Evolutionary conservation across 371 early-diverging fungal genomes (phyloP), one percentile per base, ranked within the genome.

Genomic region (Syncephalastrum racemosum): DNA sequence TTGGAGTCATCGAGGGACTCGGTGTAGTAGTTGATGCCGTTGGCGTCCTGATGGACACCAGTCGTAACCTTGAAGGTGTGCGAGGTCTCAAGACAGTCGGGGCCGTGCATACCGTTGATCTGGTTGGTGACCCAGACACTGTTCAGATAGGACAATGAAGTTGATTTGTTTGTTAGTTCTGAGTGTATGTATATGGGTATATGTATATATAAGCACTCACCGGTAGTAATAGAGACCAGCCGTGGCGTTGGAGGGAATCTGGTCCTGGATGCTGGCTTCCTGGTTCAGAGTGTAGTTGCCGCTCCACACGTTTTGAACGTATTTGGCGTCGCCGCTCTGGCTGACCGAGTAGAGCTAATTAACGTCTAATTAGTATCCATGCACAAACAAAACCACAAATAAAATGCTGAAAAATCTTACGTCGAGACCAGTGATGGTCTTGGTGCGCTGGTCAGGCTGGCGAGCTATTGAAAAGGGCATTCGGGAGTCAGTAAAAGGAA

Each of bases 21-120:
- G 40, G 67, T 54, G 36, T 70, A 81, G 45, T 78, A 77, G 60
- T 70, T 70, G 31, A 74, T 59, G 52, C 84, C 81, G 53, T 72
- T 72, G 39, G 80, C 75, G 62, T 85, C 82, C 45, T 64, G 59
- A 62, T 84, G 83, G 36, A 78, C 76, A 46, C 79, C 81, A n/a
- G 74, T 56, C 19, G 80, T 73, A 6, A 82, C 84, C 75, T 84
- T 85, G 71, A 86, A 83, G 48, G 73, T 75, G 42, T 74, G 71
- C 57, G 85, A 83, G 56, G 73, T 70, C 63, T 86, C 73, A 22
- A 71, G 52, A 60, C 75, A 78, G 45, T 72, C 75, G 45, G 75
- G 79, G 15, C 79, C 75, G 46, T 73, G 73, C 68, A 66, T 65
- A 22, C 69, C 69, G 31, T 67, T 56, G 19, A 75, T 56, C 56